These are phyloP conservation scores for Phytophthora sp. DNA, from an alignment of 352 stramenopile species.

Conservation along the genomic window DNA sequence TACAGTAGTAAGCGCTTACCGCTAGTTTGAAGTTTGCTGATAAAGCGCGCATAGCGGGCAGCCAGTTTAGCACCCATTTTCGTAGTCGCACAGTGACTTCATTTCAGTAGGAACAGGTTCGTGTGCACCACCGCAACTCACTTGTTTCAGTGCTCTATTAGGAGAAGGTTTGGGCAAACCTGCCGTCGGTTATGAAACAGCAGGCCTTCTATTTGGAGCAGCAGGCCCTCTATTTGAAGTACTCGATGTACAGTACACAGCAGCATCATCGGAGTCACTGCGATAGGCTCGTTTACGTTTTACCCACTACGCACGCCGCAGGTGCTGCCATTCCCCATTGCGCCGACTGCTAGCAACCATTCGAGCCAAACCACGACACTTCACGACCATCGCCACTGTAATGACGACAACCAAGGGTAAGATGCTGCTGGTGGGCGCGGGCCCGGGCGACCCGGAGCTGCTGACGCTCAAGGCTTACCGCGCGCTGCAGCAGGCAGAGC, in stretches of 20 bases:
- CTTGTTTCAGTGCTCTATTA: too few species aligned
- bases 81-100: constrained; percentile 25
- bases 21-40: constrained; percentile 28
- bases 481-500: constrained; percentile 82
- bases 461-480: constrained; percentile 93
- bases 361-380: neutral
- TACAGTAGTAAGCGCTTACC: too few species aligned
- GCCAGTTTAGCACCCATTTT: constrained; percentile 20
- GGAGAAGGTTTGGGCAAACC: neutral
- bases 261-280: constrained; percentile 22
- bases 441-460: constrained; percentile 94
- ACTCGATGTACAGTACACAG: too few species aligned
- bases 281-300: constrained; percentile 25
- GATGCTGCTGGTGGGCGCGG: constrained; percentile 89
- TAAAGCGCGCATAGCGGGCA: constrained; percentile 9
- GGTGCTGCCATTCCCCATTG: constrained; percentile 34
- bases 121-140: constrained; percentile 23
- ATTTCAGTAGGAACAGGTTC: constrained; percentile 11
- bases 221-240: too few species aligned
- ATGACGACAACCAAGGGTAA: constrained; percentile 45
- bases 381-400: neutral
- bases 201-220: too few species aligned
- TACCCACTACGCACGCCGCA: constrained; percentile 3
- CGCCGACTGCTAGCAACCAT: constrained; percentile 2
- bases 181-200: too few species aligned